Evolutionary conservation across 345 rosid species (phyloP).

Genomic region (Leavenworthia alabamica): DNA sequence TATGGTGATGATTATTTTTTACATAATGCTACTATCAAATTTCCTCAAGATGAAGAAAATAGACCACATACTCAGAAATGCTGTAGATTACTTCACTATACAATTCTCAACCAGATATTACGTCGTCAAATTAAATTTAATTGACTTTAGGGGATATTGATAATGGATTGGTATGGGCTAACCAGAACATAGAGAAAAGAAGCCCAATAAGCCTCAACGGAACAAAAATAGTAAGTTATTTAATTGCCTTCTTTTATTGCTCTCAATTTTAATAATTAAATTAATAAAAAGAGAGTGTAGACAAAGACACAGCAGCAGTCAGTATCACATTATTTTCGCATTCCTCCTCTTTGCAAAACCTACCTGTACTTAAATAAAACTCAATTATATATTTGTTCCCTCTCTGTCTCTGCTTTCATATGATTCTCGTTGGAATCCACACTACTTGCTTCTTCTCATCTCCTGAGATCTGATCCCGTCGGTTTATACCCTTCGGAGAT

Average conservation of each 20-base stretch:
- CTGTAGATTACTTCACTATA: not conserved
- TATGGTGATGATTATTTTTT: not conserved
- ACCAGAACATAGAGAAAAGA: no score
- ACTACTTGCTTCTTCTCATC: not conserved
- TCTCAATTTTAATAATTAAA: not conserved
- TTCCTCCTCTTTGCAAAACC: not conserved
- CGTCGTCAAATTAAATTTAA: no score
- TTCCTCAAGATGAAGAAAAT: not conserved
- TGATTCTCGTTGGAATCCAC: slow-evolving; percentile 13
- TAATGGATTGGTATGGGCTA: no score
- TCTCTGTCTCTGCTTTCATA: no score
- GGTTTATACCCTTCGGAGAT: slow-evolving; percentile 49
- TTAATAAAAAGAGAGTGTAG: not conserved
- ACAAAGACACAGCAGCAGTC: not conserved
- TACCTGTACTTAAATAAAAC: no score
- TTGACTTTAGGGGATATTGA: no score
- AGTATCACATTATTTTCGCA: not conserved
- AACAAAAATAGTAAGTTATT: no score
- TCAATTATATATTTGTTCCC: not conserved
- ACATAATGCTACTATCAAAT: not conserved
- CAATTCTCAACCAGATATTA: no score
- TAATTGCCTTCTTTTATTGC: slow-evolving; percentile 19
- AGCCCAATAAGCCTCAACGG: no score
- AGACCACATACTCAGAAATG: not conserved
- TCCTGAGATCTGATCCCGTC: slow-evolving; percentile 23